A percentile compares a stretch with the other conserved stretches of the same genome.
These are phyloP conservation scores for Tolypocladium capitatum DNA, from an alignment of 2,329 filamentous ascomycete species.

Conservation along the genomic window DNA sequence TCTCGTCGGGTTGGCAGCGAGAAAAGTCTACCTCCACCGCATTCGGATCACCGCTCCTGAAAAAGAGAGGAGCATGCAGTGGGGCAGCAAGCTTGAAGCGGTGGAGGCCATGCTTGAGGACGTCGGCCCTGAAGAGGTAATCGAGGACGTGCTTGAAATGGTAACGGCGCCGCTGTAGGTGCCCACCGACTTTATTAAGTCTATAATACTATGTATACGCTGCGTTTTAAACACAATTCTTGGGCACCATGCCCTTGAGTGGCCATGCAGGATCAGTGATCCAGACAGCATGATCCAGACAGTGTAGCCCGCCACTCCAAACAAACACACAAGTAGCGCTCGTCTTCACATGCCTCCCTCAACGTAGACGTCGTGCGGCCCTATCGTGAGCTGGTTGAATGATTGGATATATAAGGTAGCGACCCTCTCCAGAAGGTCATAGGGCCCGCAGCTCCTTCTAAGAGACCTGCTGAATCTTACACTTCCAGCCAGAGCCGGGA, in stretches of 20 bases:
- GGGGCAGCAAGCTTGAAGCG: slow-evolving; percentile 67
- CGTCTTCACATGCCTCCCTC: background rate
- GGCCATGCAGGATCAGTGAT: background rate
- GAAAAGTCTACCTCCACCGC: slow-evolving; percentile 80
- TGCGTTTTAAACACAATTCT: background rate
- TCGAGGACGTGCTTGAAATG: slow-evolving; percentile 48
- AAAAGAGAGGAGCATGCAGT: slow-evolving; percentile 80
- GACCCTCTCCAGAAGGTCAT: background rate
- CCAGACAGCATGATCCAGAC: background rate
- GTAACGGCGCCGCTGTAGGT: slow-evolving; percentile 36
- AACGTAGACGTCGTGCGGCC: background rate
- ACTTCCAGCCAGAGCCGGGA: slow-evolving; percentile 77
- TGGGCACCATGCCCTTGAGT: background rate
- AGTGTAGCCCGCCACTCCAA: background rate
- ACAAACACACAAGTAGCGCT: background rate
- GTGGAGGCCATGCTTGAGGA: slow-evolving; percentile 54
- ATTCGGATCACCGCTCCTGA: slow-evolving; percentile 56
- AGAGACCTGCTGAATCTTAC: slow-evolving; percentile 66
- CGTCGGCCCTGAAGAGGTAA: slow-evolving; percentile 46
- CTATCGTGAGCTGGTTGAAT: background rate
- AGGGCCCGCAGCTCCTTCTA: slow-evolving; percentile 21
- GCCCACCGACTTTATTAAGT: slow-evolving; percentile 3
- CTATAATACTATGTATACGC: background rate
- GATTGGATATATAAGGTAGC: background rate
- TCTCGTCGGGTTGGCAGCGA: slow-evolving; percentile 66